Base-by-base conservation (phyloP, 139 green algal genomes). In the Haematococcus sp. region DNA sequence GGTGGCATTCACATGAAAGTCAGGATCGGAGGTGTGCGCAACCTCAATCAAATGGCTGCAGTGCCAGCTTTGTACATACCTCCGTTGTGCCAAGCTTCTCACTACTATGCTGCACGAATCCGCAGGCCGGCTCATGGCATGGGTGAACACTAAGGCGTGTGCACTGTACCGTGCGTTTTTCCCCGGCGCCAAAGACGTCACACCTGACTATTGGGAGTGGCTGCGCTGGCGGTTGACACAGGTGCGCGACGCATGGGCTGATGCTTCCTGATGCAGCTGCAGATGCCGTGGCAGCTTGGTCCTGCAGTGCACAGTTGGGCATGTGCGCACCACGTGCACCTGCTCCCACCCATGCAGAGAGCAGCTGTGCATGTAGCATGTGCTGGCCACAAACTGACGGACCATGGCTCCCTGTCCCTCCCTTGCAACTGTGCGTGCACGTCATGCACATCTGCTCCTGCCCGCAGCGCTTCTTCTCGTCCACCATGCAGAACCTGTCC, bases 151-250 rank as follows among this genome's bases (percentile, higher is more conserved):
- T 0, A 27, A 84, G 69, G 56, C 43, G 15, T 55, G 75, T n/a
- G 33, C 51, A 20, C 30, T 88, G 34, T 46, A 25, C 2, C 27
- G 55, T 11, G 76, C 81, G 1, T 92, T 93, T 76, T 69, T 92
- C 20, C 88, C 87, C 3, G 65, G 83, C 31, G 52, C 76, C 20
- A 60, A 83, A 27, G 81, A 91, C 44, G 93, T 97, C 0, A 94
- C 84, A 20, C 32, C 74, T 33, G 93, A 97, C 77, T 98, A 98
- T 84, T 98, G 93, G 93, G 68, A 86, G 13, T 98, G 94, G 77
- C 71, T 88, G 49, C 71, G 78, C 5, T 98, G 91, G 90, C 81
- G 93, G 17, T 46, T 86, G 4, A 64, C 70, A 25, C 82, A 88
- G 77, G 85, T 85, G 49, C 0, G 68, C 1, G 1, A 1, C 49